Evolutionary conservation across 495 filamentous ascomycete species (phyloP).

Genomic region (Pyronema domesticum): DNA sequence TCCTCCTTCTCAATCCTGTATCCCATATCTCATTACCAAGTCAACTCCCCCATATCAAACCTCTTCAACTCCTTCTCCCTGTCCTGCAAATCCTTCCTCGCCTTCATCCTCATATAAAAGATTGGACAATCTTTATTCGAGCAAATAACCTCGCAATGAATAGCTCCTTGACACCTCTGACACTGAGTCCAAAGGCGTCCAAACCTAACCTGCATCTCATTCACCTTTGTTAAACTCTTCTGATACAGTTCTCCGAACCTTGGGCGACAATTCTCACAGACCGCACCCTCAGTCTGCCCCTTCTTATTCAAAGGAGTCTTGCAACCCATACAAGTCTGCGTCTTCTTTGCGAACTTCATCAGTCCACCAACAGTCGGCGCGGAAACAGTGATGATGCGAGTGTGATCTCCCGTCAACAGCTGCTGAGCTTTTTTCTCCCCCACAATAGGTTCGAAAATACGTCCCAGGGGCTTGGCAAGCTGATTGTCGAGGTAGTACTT

Average conservation of each 20-base stretch:
- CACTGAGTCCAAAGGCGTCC: constrained; percentile 94
- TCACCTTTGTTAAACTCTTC: constrained; percentile 68
- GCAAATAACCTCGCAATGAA: constrained; percentile 97
- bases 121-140: constrained; percentile 91
- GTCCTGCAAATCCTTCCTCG: constrained; percentile 97
- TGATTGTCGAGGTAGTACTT: constrained; percentile 99
- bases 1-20: too few species aligned
- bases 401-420: constrained; percentile 76
- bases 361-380: constrained; percentile 78
- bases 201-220: constrained; percentile 83
- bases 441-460: constrained; percentile 95
- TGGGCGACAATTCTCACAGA: constrained; percentile 68
- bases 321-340: constrained; percentile 95
- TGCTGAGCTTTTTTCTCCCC: constrained; percentile 76
- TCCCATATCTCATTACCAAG: neutral
- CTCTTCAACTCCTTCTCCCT: constrained; percentile 72
- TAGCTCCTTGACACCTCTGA: constrained; percentile 89
- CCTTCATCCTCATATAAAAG: constrained; percentile 99
- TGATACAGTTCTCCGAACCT: constrained; percentile 86
- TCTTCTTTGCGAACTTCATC: constrained; percentile 97
- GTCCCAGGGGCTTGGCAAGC: constrained; percentile 75
- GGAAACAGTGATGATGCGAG: constrained; percentile 73
- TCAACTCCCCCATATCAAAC: constrained; percentile 60
- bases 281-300: constrained; percentile 65
- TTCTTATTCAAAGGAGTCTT: constrained; percentile 78